Evolutionary conservation across 176 grass and related monocot genomes (phyloP).

Genomic region (Oryza coarctata): DNA sequence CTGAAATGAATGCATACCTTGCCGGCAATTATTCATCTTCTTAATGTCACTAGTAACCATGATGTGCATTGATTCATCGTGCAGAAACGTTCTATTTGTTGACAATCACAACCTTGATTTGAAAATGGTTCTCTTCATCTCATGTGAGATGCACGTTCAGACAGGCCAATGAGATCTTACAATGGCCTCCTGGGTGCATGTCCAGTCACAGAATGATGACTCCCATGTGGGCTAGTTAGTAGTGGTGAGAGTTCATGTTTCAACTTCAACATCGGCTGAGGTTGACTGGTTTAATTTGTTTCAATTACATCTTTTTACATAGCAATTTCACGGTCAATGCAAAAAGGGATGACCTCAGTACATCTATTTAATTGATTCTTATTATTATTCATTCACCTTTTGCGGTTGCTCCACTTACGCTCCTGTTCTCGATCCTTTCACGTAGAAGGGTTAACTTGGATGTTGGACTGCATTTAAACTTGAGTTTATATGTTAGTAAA

Average conservation of each 20-base stretch:
- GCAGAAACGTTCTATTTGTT: constrained; percentile 10
- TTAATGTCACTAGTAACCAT: constrained; percentile 18
- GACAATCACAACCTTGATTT: constrained; percentile 6
- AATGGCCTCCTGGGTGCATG: constrained; percentile 2
- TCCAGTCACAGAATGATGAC: constrained; percentile 12
- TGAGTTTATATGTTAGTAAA: neutral
- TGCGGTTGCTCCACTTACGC: neutral
- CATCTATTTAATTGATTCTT: too few species aligned
- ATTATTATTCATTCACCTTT: neutral
- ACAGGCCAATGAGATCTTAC: constrained; percentile 31
- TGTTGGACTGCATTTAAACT: neutral
- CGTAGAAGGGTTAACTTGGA: too few species aligned
- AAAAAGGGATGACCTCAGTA: neutral
- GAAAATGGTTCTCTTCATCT: constrained; percentile 1
- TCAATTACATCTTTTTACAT: neutral
- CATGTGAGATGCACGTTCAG: constrained; percentile 9
- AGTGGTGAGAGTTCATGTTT: neutral
- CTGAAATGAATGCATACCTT: neutral
- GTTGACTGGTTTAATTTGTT: neutral
- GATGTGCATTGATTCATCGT: neutral
- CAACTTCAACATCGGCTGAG: neutral
- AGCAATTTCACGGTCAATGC: neutral
- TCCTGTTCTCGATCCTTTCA: too few species aligned
- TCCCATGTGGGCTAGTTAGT: neutral
- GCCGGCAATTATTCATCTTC: neutral